Conservation (phyloP, 176 grass and related monocot genomes). For the Aegilops umbellulata region DNA sequence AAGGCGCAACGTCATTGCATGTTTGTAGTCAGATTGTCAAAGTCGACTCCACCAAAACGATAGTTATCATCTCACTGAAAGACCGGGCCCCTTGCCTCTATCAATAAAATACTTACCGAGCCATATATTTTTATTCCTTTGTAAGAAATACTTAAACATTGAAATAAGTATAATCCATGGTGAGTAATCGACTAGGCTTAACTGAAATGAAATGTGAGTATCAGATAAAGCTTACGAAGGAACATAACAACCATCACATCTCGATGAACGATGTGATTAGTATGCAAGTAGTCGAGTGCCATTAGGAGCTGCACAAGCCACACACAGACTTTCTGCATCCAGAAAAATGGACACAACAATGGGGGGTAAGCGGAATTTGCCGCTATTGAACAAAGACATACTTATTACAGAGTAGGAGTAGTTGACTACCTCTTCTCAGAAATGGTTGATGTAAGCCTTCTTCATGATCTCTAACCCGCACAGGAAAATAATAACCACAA, state of each 20-base stretch:
- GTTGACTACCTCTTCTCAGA: constrained; percentile 24
- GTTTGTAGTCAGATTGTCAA: no score
- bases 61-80: no score
- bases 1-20: no score
- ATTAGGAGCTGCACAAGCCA: constrained; percentile 90
- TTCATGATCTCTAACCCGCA: constrained; percentile 82
- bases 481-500: neutral
- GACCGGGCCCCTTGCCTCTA: no score
- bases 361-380: neutral
- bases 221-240: neutral
- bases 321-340: constrained; percentile 62
- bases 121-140: constrained; percentile 75
- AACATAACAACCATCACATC: constrained; percentile 75
- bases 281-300: constrained; percentile 91
- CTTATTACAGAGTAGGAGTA: neutral
- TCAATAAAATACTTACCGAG: constrained; percentile 55
- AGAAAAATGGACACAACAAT: constrained; percentile 14
- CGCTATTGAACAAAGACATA: neutral
- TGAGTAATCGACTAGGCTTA: constrained; percentile 23
- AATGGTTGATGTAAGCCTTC: constrained; percentile 66
- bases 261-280: constrained; percentile 85
- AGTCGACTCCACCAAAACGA: no score
- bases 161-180: constrained; percentile 6
- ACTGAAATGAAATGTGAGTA: neutral
- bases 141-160: constrained; percentile 97